phyloP scores from a whole-genome alignment of 2,329 filamentous ascomycete genomes.

The Pyrenochaeta sp. region DNA sequence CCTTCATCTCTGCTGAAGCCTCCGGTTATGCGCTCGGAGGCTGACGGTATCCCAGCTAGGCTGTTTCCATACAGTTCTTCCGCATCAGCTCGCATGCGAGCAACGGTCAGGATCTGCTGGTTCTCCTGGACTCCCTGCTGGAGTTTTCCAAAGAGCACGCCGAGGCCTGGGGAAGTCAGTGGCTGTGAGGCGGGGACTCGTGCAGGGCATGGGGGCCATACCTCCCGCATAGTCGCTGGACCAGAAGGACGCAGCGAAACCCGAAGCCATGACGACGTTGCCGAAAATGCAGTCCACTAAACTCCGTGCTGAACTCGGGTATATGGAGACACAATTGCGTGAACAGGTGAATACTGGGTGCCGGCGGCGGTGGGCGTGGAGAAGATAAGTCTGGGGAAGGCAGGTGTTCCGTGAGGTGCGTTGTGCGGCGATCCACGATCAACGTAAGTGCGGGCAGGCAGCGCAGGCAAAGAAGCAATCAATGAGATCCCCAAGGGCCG shows the following conservation, averaged over 20 bases:
- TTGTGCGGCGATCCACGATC: slow-evolving; percentile 13
- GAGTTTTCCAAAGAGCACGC: slow-evolving; percentile 93
- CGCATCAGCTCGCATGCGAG: slow-evolving; percentile 92
- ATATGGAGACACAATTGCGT: slow-evolving; percentile 14
- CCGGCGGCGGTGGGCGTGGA: slow-evolving; percentile 36
- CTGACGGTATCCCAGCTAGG: slow-evolving; percentile 80
- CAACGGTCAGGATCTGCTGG: slow-evolving; percentile 89
- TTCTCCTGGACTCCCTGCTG: slow-evolving; percentile 97
- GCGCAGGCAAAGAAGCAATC: slow-evolving; percentile 11
- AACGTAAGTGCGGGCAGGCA: slow-evolving; percentile 12
- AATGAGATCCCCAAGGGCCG: slow-evolving; percentile 10
- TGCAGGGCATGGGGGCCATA: slow-evolving; percentile 62
- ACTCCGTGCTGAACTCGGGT: slow-evolving; percentile 20
- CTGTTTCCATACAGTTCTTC: slow-evolving; percentile 87
- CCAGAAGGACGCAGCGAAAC: slow-evolving; percentile 97
- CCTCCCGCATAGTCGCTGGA: slow-evolving; percentile 96
- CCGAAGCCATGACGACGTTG: slow-evolving; percentile 40
- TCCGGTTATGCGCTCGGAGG: slow-evolving; percentile 80
- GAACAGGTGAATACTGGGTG: slow-evolving; percentile 15
- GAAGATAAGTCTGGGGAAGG: slow-evolving; percentile 35
- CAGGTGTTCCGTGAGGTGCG: slow-evolving; percentile 21
- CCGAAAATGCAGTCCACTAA: slow-evolving; percentile 13
- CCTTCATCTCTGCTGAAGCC: slow-evolving; percentile 93
- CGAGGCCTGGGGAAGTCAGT: slow-evolving; percentile 67
- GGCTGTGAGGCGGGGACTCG: slow-evolving; percentile 9